Evolutionary conservation across 1,284 basidiomycete species (phyloP).

Genomic region (Mixia osmundae): DNA sequence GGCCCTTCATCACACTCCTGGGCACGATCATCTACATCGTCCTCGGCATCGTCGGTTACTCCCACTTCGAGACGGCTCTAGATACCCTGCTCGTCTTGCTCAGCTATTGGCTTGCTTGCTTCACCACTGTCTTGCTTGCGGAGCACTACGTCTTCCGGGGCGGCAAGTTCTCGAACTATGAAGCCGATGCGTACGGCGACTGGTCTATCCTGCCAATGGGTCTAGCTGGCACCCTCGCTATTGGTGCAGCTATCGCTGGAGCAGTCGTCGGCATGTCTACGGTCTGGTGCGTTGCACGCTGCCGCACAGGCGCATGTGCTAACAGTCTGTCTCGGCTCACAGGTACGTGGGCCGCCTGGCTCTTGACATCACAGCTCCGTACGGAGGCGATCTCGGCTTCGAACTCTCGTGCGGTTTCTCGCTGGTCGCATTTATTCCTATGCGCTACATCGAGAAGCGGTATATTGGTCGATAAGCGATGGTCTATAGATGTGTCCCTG

Average conservation of each 20-base stretch:
- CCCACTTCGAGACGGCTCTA: slow-evolving; percentile 20
- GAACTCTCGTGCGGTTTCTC: slow-evolving; percentile 2
- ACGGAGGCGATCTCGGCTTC: slow-evolving; percentile 4
- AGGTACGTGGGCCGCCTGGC: too few species aligned
- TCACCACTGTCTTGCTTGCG: slow-evolving; percentile 20
- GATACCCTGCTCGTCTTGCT: slow-evolving; percentile 25
- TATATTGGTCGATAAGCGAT: slow-evolving; percentile 2
- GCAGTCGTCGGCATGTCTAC: not conserved
- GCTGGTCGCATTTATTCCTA: slow-evolving; percentile 1
- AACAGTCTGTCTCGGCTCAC: too few species aligned
- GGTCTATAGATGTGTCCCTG: too few species aligned
- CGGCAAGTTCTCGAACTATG: slow-evolving; percentile 16
- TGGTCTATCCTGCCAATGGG: slow-evolving; percentile 4
- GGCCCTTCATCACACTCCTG: slow-evolving; percentile 20
- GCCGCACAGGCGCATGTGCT: too few species aligned
- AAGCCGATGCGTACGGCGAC: slow-evolving; percentile 2
- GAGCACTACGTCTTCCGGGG: slow-evolving; percentile 24
- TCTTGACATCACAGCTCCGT: too few species aligned
- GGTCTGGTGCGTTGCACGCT: slow-evolving; percentile 5
- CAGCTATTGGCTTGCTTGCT: slow-evolving; percentile 24
- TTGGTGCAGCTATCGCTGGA: slow-evolving; percentile 3
- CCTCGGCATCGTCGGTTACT: slow-evolving; percentile 22
- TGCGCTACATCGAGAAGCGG: slow-evolving; percentile 6
- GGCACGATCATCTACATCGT: slow-evolving; percentile 13
- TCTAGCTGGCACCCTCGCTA: slow-evolving; percentile 3